A percentile compares a stretch with the other conserved stretches of the same genome.
Evolutionary conservation across 1,284 basidiomycete species (phyloP).

Genomic region (Chalciporus sp.): DNA sequence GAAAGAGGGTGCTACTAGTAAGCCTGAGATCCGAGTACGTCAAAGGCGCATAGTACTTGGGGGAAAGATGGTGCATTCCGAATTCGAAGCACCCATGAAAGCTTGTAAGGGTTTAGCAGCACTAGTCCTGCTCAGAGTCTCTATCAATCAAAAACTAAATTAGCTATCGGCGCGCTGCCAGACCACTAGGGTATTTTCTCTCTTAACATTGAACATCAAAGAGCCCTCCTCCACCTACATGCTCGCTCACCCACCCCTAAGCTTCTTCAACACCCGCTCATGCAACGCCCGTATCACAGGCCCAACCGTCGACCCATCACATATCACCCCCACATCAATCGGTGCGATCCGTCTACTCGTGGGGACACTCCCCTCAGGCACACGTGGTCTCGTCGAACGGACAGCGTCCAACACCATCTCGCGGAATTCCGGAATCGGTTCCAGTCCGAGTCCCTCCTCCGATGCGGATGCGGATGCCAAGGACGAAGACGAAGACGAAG

Average conservation of each 20-base stretch:
- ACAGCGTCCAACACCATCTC: conserved; percentile 49
- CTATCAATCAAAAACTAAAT: neutral
- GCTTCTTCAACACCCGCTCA: conserved; percentile 40
- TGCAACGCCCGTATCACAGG: conserved; percentile 52
- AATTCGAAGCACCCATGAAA: too few species aligned
- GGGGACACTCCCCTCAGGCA: conserved; percentile 4
- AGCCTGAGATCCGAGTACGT: too few species aligned
- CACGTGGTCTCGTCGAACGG: conserved; percentile 16
- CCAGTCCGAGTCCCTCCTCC: conserved; percentile 41
- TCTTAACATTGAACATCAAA: neutral
- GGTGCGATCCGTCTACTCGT: conserved; percentile 43
- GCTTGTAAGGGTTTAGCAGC: too few species aligned
- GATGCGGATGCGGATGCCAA: neutral
- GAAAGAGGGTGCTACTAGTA: too few species aligned
- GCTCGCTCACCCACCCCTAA: conserved; percentile 19
- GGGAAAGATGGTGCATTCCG: too few species aligned
- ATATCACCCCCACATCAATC: conserved; percentile 65
- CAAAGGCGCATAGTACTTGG: too few species aligned
- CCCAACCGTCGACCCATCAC: conserved; percentile 50
- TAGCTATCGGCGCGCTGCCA: too few species aligned
- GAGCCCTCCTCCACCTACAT: neutral
- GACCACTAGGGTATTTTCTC: neutral
- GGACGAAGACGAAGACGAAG: too few species aligned
- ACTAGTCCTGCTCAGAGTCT: too few species aligned
- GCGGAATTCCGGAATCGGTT: conserved; percentile 63